Evolutionary conservation across 768 basidiomycete genomes (phyloP).

Genomic region (Kwoniella pini): DNA sequence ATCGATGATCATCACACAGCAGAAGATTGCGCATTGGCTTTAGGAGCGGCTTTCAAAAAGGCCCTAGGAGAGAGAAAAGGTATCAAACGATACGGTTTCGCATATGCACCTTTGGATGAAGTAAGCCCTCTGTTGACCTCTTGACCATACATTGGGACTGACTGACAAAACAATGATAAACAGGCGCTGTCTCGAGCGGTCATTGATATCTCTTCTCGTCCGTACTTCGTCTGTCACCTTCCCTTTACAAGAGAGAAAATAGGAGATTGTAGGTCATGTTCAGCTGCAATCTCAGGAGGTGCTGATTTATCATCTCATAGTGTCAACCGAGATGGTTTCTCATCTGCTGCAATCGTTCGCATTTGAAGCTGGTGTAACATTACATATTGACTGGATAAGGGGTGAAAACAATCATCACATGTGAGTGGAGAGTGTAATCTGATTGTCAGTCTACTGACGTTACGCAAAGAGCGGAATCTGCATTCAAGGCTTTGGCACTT

Average conservation of each 20-base stretch:
- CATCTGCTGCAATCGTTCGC: conserved; percentile 98
- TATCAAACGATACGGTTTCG: conserved; percentile 91
- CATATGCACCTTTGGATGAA: conserved; percentile 96
- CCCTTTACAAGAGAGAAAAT: conserved; percentile 56
- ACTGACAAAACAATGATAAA: too few relatives aligned
- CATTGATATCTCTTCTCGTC: conserved; percentile 96
- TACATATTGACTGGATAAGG: conserved; percentile 90
- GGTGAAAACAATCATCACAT: conserved; percentile 98
- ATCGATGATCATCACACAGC: conserved; percentile 99
- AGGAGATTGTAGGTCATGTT: conserved; percentile 59
- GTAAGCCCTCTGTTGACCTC: conserved; percentile 57
- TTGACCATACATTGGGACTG: not conserved
- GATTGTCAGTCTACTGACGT: not conserved
- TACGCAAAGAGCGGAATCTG: conserved; percentile 79
- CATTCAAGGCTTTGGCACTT: conserved; percentile 95
- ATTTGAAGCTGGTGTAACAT: conserved; percentile 88
- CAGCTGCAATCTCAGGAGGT: conserved; percentile 88
- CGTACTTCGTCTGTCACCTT: conserved; percentile 90
- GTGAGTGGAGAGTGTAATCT: conserved; percentile 58
- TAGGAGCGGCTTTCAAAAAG: conserved; percentile 77
- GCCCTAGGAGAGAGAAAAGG: conserved; percentile 93
- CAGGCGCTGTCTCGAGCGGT: conserved; percentile 94
- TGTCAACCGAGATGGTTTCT: conserved; percentile 89
- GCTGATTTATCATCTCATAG: conserved; percentile 60
- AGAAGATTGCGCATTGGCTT: conserved; percentile 69